A percentile compares a stretch with the other conserved stretches of the same genome.
phyloP scores from a whole-genome alignment of 1,284 basidiomycete species.

The Leccinum pachyderme region DNA sequence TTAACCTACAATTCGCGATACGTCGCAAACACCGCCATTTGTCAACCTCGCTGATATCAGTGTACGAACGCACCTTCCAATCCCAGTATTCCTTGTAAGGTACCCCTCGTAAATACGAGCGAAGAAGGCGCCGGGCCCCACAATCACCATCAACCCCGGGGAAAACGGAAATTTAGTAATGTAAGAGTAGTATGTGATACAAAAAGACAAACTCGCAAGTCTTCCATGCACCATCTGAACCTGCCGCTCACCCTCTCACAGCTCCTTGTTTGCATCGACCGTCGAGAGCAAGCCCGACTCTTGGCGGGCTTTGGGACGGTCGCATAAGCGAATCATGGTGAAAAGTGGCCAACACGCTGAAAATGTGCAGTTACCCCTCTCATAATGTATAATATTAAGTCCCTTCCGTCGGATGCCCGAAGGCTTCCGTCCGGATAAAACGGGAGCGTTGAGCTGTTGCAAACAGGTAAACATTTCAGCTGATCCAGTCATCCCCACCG shows the following conservation, averaged over 20 bases:
- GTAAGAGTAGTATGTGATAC: not conserved
- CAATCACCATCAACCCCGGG: slow-evolving; percentile 17
- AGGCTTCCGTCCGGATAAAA: slow-evolving; percentile 8
- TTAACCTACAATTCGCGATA: slow-evolving; percentile 9
- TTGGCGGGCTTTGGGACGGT: slow-evolving; percentile 61
- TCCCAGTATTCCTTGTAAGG: slow-evolving; percentile 18
- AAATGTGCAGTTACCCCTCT: not conserved
- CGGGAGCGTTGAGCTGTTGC: not conserved
- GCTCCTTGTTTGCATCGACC: slow-evolving; percentile 45
- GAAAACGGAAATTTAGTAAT: not conserved
- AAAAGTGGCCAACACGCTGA: slow-evolving; percentile 52
- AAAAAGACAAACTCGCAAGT: slow-evolving; percentile 21
- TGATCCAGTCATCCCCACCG: not conserved
- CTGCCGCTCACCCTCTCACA: slow-evolving; percentile 26
- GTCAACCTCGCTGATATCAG: not conserved
- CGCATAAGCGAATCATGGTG: slow-evolving; percentile 66
- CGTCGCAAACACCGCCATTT: slow-evolving; percentile 11
- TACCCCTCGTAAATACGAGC: slow-evolving; percentile 14
- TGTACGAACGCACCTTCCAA: slow-evolving; percentile 29
- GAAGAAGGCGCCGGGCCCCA: slow-evolving; percentile 25
- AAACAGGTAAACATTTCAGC: not conserved
- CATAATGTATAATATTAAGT: too few relatives aligned
- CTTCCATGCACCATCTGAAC: slow-evolving; percentile 23
- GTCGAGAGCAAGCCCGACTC: slow-evolving; percentile 68
- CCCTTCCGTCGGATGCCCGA: slow-evolving; percentile 8